phyloP scores from a whole-genome alignment of 2,329 filamentous ascomycete genomes.

The Colletotrichum sp. region DNA sequence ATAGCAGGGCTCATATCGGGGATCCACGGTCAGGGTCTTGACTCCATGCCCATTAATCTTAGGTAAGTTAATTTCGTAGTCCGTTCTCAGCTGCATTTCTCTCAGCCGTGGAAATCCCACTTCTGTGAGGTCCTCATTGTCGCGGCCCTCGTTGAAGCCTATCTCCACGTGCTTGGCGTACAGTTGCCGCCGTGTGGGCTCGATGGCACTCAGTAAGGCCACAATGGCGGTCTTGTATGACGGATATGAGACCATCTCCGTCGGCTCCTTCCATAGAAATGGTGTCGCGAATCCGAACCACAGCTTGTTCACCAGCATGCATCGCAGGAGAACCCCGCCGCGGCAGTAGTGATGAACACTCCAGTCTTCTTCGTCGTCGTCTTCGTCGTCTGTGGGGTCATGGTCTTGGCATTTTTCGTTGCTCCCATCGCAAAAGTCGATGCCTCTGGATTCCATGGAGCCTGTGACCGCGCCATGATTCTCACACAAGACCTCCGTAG shows the following conservation, averaged over 20 bases:
- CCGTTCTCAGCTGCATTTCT: background rate
- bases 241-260: background rate
- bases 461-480: background rate
- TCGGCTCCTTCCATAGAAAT: background rate
- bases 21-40: rapidly evolving
- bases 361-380: background rate
- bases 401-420: background rate
- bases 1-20: background rate
- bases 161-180: background rate
- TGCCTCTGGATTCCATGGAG: background rate
- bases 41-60: rapidly evolving
- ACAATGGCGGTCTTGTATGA: background rate
- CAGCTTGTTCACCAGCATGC: background rate
- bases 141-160: background rate
- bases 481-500: background rate
- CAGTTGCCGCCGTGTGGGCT: background rate
- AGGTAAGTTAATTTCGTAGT: background rate
- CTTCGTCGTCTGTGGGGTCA: background rate
- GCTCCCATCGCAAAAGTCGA: background rate
- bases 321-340: background rate
- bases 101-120: background rate
- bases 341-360: background rate
- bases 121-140: background rate
- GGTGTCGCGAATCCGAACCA: background rate
- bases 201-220: background rate